These are phyloP conservation scores for Cymbopogon citratus DNA, from an alignment of 176 grass and related monocot species.

Conservation along the genomic window DNA sequence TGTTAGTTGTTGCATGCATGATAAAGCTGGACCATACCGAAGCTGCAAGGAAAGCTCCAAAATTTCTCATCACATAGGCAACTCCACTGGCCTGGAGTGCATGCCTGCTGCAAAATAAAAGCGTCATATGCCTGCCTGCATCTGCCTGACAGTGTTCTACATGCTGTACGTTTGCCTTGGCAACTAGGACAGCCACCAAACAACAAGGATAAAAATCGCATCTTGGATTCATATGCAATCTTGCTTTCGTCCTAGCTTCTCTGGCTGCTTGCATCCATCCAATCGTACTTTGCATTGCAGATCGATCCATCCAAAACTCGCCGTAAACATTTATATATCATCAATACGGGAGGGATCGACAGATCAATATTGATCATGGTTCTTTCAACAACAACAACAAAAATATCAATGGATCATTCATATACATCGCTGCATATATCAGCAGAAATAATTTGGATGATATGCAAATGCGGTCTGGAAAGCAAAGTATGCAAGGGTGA, in stretches of 20 bases:
- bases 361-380: not conserved
- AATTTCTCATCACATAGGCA: constrained; percentile 40
- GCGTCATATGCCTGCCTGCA: constrained; percentile 1
- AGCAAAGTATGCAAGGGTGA: constrained; percentile 14
- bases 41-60: constrained; percentile 42
- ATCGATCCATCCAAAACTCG: constrained; percentile 6
- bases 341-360: not conserved
- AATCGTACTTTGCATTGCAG: not conserved
- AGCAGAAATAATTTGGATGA: not conserved
- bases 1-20: not conserved
- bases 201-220: constrained; percentile 37
- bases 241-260: constrained; percentile 15
- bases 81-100: constrained; percentile 17
- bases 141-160: constrained; percentile 23
- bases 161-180: not conserved
- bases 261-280: not conserved
- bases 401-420: too few relatives aligned
- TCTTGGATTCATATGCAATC: constrained; percentile 16
- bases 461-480: not conserved
- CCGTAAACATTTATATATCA: not conserved
- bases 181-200: constrained; percentile 36
- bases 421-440: too few relatives aligned
- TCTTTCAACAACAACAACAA: too few relatives aligned
- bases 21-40: constrained; percentile 17
- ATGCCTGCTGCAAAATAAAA: constrained; percentile 17